Evolutionary conservation across 1,139 yeast species (phyloP), one percentile per base, ranked within the genome.

Genomic region (Taphrina confusa): DNA sequence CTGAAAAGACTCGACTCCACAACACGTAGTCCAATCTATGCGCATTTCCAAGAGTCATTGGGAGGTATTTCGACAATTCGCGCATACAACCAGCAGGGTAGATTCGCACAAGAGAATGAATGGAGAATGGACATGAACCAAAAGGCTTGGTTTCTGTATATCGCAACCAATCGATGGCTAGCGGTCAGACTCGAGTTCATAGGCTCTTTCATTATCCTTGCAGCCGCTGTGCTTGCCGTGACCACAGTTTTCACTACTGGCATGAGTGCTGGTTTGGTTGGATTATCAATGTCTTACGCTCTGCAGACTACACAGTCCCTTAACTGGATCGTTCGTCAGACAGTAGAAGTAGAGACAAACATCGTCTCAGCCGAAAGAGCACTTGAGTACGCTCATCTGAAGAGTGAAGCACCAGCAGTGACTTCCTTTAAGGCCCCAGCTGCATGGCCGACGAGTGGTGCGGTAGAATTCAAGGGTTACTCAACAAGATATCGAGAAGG

Each of bases 11-110:
- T 92, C 68, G 97, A 92, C 70, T 88, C 96, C 14, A 87, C 90
- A 37, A 87, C 97, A 0, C 82, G 89, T 73, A 88, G 96, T 8
- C 98, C 98, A 30, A 86, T 92, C 50, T 92, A 83, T 75, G 96
- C 97, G 3, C 96, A 94, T 72, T 92, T 92, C 82, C 98, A 92
- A 74, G 98, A 92, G 71, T 84, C 97, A 1, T 77, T 92, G 63
- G 87, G 83, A 66, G 98, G 98, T 66, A 87, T 92, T 37, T 80
- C 90, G 18, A 87, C 95, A 1, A 87, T 94, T 63, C 81, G 97
- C 66, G 97, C 97, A 0, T 94, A 85, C 70, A 81, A 79, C 57
- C 97, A 92, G 71, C 81, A 81, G 65, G 75, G 76, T 1, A 79
- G 97, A 69, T 94, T 92, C 72, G 78, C 76, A 61, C 78, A 74